Conservation (phyloP, 2,329 filamentous ascomycete genomes). For the Chaetomiaceae sp. region DNA sequence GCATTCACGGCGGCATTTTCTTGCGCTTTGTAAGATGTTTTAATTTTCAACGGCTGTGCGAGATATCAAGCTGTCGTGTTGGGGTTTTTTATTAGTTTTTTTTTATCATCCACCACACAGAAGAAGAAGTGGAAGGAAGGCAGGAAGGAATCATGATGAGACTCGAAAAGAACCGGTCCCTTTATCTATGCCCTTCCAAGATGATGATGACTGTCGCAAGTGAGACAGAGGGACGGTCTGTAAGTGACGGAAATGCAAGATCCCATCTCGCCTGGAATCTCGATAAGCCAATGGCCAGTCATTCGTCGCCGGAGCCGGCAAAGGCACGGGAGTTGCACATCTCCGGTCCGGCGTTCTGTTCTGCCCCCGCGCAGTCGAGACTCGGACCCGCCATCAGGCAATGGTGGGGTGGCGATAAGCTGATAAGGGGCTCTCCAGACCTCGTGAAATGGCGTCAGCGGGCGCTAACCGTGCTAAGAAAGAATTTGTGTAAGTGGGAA, state of each 20-base stretch:
- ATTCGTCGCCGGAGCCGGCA: not conserved
- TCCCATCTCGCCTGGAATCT: no score
- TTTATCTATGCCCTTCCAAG: no score
- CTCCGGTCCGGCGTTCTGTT: constrained; percentile 11
- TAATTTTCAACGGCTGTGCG: constrained; percentile 9
- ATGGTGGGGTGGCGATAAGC: constrained; percentile 18
- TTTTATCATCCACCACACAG: not conserved
- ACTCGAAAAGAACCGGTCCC: not conserved
- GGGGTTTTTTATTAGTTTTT: not conserved
- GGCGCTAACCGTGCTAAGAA: constrained; percentile 20
- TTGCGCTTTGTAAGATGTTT: constrained; percentile 8
- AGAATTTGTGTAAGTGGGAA: constrained; percentile 22
- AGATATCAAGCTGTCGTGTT: not conserved
- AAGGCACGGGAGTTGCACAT: constrained; percentile 1
- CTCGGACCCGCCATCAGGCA: not conserved
- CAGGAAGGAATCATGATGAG: not conserved
- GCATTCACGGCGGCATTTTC: not conserved
- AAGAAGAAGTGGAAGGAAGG: not conserved
- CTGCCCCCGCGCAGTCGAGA: constrained; percentile 18
- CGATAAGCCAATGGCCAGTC: constrained; percentile 1
- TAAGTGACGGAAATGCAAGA: not conserved
- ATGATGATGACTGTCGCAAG: no score
- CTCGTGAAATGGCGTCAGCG: constrained; percentile 27
- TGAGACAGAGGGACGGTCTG: no score
- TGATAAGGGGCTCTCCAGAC: constrained; percentile 14